A percentile compares a stretch with the other conserved stretches of the same genome.
phyloP scores from a whole-genome alignment of 805 yeast species.

The Grigorovia transvaalensis region DNA sequence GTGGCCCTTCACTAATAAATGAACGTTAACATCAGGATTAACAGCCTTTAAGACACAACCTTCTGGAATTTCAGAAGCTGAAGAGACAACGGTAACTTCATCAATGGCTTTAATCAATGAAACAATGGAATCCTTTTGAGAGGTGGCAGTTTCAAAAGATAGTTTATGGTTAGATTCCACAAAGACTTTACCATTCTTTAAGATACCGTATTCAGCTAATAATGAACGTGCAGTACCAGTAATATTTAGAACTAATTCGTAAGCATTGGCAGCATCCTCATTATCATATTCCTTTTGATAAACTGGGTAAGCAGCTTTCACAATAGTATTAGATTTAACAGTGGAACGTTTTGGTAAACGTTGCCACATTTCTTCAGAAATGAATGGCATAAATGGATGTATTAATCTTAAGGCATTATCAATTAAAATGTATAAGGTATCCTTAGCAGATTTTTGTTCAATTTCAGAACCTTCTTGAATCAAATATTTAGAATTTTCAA shows the following conservation, averaged over 20 bases:
- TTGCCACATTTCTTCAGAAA: conserved; percentile 99
- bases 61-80: conserved; percentile 54
- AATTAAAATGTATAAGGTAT: conserved; percentile 84
- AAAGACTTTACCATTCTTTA: conserved; percentile 78
- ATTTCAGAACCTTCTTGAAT: conserved; percentile 82
- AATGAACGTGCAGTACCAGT: conserved; percentile 88
- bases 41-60: conserved; percentile 87
- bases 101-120: conserved; percentile 88
- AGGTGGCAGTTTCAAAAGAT: conserved; percentile 41
- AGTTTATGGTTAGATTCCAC: conserved; percentile 53
- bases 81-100: conserved; percentile 52
- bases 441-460: conserved; percentile 84
- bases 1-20: conserved; percentile 86
- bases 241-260: conserved; percentile 74
- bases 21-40: conserved; percentile 72
- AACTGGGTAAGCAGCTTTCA: conserved; percentile 70
- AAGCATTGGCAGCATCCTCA: conserved; percentile 55
- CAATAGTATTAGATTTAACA: conserved; percentile 62
- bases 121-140: conserved; percentile 78
- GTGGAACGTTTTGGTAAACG: conserved; percentile 81
- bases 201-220: conserved; percentile 79
- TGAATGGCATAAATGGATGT: conserved; percentile 97
- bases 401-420: conserved; percentile 86
- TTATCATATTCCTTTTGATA: conserved; percentile 53
- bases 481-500: conserved; percentile 90